phyloP scores from a whole-genome alignment of 441 rosid species.

The Metrosideros polymorpha region DNA sequence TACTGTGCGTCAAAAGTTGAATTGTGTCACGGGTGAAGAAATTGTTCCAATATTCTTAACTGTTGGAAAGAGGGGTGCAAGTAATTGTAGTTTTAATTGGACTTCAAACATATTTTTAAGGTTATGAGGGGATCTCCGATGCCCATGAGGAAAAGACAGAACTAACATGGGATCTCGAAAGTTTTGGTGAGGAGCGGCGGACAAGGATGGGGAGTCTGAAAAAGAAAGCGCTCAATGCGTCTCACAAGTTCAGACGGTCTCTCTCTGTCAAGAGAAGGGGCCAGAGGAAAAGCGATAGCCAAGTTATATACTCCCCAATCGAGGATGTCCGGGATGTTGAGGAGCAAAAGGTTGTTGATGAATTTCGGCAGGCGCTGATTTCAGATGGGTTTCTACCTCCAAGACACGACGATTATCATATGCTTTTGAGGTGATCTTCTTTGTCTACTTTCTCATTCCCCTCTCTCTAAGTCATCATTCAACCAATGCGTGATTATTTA shows the following conservation, averaged over 20 bases:
- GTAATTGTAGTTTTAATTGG: neutral
- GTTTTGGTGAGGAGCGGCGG: neutral
- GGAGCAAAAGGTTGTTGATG: constrained; percentile 4
- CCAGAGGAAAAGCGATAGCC: neutral
- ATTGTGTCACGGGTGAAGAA: neutral
- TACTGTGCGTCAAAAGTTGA: neutral
- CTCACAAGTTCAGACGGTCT: neutral
- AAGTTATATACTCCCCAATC: neutral
- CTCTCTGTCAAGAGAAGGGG: neutral
- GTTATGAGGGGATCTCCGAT: neutral
- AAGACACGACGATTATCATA: constrained; percentile 3
- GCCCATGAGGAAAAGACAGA: neutral
- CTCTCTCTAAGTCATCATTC: neutral
- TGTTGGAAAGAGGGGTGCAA: neutral
- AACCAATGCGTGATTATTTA: neutral
- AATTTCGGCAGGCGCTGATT: neutral
- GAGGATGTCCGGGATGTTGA: neutral
- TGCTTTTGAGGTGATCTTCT: constrained; percentile 4
- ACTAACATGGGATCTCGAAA: constrained; percentile 1
- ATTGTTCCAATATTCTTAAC: neutral
- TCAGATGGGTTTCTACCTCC: constrained; percentile 5
- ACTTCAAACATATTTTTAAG: neutral
- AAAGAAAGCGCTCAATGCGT: constrained; percentile 6
- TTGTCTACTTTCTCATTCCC: neutral
- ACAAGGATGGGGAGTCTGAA: constrained; percentile 7